Evolutionary conservation across 176 grass and related monocot species (phyloP).

Genomic region (Oryza coarctata): DNA sequence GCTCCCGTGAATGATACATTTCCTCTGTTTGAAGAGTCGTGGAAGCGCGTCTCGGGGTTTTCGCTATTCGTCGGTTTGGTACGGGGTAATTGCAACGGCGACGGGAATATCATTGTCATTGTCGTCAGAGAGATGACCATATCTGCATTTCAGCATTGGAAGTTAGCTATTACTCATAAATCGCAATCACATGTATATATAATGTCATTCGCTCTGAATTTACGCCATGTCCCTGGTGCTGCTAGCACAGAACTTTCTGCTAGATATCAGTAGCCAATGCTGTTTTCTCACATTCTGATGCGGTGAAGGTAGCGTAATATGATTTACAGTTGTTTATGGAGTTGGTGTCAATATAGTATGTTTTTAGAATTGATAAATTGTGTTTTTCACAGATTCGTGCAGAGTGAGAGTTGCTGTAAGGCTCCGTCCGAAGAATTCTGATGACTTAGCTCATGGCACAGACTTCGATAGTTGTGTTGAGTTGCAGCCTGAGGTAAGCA

Average conservation of each 20-base stretch:
- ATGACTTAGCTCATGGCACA: slow-evolving; percentile 51
- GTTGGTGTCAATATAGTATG: neutral
- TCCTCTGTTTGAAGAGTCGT: neutral
- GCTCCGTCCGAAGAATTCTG: slow-evolving; percentile 73
- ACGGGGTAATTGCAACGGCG: neutral
- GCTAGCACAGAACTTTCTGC: neutral
- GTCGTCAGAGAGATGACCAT: neutral
- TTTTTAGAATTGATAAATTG: neutral
- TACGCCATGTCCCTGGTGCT: neutral
- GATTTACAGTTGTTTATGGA: neutral
- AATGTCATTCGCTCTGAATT: neutral
- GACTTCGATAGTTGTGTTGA: slow-evolving; percentile 75
- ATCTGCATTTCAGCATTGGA: neutral
- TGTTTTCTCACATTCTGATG: neutral
- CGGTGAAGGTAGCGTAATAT: neutral
- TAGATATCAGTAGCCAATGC: neutral
- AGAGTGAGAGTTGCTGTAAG: slow-evolving; percentile 91
- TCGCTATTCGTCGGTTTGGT: neutral
- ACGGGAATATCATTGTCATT: neutral
- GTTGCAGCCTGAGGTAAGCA: slow-evolving; percentile 80
- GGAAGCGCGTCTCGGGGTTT: neutral
- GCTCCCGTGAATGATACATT: neutral
- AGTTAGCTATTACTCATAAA: neutral
- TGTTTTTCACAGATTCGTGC: slow-evolving; percentile 48
- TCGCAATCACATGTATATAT: neutral